Evolutionary conservation across 306 rosid genomes (phyloP), one percentile per base, ranked within the genome.

Genomic region (Comarum palustre): DNA sequence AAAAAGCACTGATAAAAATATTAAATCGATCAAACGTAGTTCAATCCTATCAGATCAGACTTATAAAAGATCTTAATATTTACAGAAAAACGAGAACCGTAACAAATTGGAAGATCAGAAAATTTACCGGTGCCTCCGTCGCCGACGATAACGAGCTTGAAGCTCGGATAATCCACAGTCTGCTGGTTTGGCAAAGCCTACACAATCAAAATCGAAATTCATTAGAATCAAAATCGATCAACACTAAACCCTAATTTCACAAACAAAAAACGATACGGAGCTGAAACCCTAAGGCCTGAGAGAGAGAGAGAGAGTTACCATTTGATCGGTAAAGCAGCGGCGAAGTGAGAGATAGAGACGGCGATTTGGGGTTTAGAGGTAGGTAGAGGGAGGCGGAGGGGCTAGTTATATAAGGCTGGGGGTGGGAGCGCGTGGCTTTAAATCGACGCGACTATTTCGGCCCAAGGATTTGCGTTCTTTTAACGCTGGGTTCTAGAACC

Each of bases 81-180:
- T 38, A 11, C 24, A 6, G 36, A 17, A 11, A 27, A 1, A 11
- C 24, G 3, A 25, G 27, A 34, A 1, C 46, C 3, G 3, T 12
- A 6, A 22, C 4, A 8, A 13, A 8, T 55, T 13, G 4, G 3
- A 41, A 22, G 2, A 47, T 2, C 29, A 7, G 8, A 41, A 22
- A 31, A 17, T 4, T 14, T 66, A 87, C 92, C 91, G 46, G 96
- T 87, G 78, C 96, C 93, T 39, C 93, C 96, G 68, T 88, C 96
- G 65, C 96, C 93, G 42, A 86, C 91, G 39, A 90, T 74, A 68
- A 88, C 93, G 17, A 90, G 87, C 88, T 90, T 90, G 82, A 88
- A 90, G 80, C 90, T 90, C 2, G 93, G 96, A 36, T 85, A 90
- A 32, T 79, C 86, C 11, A 89, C 89, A 11, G 78, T 74, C 46